These are phyloP conservation scores for Backusella westeae DNA, from an alignment of 192 early-diverging fungal species.

Conservation along the genomic window DNA sequence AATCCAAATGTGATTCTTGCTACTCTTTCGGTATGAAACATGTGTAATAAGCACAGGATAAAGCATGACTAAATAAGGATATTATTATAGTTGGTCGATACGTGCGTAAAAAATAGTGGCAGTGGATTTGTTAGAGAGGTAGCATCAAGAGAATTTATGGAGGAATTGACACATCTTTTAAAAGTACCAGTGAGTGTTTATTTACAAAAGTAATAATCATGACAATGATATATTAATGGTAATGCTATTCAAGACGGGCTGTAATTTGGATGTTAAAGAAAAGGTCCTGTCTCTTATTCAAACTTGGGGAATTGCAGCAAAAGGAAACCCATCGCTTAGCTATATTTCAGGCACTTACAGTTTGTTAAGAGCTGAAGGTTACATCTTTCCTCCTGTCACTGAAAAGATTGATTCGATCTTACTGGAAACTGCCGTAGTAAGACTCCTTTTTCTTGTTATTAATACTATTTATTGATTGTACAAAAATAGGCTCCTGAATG, in stretches of 20 bases:
- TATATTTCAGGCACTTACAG: slow-evolving; percentile 82
- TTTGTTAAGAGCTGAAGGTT: slow-evolving; percentile 75
- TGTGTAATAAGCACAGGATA: neutral
- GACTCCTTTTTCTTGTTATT: neutral
- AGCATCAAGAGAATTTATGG: slow-evolving; percentile 86
- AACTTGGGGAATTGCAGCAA: slow-evolving; percentile 85
- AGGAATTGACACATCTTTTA: slow-evolving; percentile 67
- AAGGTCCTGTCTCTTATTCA: slow-evolving; percentile 81
- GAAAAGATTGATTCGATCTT: slow-evolving; percentile 59
- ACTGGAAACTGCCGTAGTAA: slow-evolving; percentile 85
- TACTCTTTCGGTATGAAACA: slow-evolving; percentile 63
- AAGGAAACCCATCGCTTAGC: slow-evolving; percentile 71
- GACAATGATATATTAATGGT: neutral
- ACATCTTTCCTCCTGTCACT: slow-evolving; percentile 72
- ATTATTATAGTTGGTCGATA: slow-evolving; percentile 69
- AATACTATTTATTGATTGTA: neutral
- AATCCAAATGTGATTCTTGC: slow-evolving; percentile 95
- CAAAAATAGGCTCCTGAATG: slow-evolving; percentile 84
- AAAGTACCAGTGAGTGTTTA: slow-evolving; percentile 50
- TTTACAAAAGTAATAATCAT: neutral
- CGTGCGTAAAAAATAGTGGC: slow-evolving; percentile 95
- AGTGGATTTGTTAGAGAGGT: slow-evolving; percentile 82
- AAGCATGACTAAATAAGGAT: neutral
- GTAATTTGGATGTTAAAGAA: slow-evolving; percentile 73
- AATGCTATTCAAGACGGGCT: slow-evolving; percentile 41